A percentile compares a stretch with the other conserved stretches of the same genome.
Evolutionary conservation across 2,329 filamentous ascomycete species (phyloP).

Genomic region (Cladobotryum protrusum): DNA sequence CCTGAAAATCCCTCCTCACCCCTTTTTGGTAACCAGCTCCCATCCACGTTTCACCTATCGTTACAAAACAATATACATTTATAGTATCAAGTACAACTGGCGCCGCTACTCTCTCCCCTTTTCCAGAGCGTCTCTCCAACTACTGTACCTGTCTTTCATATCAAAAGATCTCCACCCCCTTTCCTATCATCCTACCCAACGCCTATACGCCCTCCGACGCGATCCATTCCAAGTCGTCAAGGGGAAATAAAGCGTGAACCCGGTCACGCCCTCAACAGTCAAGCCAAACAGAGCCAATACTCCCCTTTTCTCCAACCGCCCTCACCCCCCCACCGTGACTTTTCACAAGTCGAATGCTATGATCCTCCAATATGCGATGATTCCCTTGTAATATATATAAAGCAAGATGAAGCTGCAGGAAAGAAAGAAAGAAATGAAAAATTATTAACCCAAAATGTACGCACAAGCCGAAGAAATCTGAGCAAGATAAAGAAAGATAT

Average conservation of each 20-base stretch:
- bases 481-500: slow-evolving; percentile 4
- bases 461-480: slow-evolving; percentile 4
- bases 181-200: slow-evolving; percentile 3
- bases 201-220: slow-evolving; percentile 10
- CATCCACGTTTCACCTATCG: background rate
- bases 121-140: background rate
- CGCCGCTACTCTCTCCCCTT: background rate
- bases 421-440: slow-evolving; percentile 1
- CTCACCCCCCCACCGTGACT: background rate
- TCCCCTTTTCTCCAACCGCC: background rate
- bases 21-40: too few relatives aligned
- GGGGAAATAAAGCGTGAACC: background rate
- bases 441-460: slow-evolving; percentile 5
- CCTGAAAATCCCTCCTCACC: too few relatives aligned
- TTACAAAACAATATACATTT: slow-evolving; percentile 8
- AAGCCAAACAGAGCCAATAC: background rate
- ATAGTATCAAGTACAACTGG: background rate
- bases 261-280: background rate
- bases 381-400: slow-evolving; percentile 5
- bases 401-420: background rate
- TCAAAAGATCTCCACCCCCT: background rate
- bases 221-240: background rate
- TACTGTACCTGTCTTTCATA: background rate
- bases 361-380: slow-evolving; percentile 6
- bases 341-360: background rate